A percentile compares a stretch with the other conserved stretches of the same genome.
These are phyloP conservation scores for Colletotrichum tanaceti DNA, from an alignment of 2,329 filamentous ascomycete species.

Conservation along the genomic window DNA sequence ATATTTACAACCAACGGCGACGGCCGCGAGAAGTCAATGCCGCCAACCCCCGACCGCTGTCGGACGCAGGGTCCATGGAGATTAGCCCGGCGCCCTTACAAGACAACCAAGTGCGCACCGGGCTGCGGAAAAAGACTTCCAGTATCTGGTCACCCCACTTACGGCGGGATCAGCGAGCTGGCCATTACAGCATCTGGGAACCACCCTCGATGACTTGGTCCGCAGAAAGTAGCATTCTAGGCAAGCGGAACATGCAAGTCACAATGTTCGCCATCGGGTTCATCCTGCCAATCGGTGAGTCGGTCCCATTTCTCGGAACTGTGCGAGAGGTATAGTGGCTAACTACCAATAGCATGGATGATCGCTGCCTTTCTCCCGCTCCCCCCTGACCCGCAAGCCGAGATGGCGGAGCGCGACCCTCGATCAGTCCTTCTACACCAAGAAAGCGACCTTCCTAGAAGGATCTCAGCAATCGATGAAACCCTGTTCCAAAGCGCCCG, in stretches of 20 bases:
- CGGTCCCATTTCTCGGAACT: conserved; percentile 23
- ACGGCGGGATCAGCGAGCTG: conserved; percentile 69
- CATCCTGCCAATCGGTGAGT: conserved; percentile 76
- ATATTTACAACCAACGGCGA: conserved; percentile 59
- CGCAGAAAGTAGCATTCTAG: conserved; percentile 68
- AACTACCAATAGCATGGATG: conserved; percentile 74
- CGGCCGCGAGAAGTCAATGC: conserved; percentile 54
- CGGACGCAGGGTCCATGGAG: conserved; percentile 57
- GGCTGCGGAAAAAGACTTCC: conserved; percentile 62
- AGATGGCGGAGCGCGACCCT: conserved; percentile 62
- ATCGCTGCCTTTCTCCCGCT: conserved; percentile 80
- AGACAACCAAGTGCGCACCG: conserved; percentile 46
- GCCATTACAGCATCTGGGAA: conserved; percentile 74
- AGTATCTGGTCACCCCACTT: conserved; percentile 81
- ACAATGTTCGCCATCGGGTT: conserved; percentile 82
- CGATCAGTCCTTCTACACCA: conserved; percentile 55
- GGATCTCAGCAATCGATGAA: conserved; percentile 55
- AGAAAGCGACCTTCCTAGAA: conserved; percentile 50
- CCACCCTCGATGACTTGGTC: conserved; percentile 77
- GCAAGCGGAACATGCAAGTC: conserved; percentile 79
- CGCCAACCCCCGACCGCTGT: conserved; percentile 45
- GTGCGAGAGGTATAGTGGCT: conserved; percentile 35
- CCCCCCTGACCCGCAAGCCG: conserved; percentile 65
- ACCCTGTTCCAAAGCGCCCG: conserved; percentile 62
- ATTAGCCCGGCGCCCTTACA: conserved; percentile 49